phyloP scores from a whole-genome alignment of 306 rosid species.

The Lablab purpureus region DNA sequence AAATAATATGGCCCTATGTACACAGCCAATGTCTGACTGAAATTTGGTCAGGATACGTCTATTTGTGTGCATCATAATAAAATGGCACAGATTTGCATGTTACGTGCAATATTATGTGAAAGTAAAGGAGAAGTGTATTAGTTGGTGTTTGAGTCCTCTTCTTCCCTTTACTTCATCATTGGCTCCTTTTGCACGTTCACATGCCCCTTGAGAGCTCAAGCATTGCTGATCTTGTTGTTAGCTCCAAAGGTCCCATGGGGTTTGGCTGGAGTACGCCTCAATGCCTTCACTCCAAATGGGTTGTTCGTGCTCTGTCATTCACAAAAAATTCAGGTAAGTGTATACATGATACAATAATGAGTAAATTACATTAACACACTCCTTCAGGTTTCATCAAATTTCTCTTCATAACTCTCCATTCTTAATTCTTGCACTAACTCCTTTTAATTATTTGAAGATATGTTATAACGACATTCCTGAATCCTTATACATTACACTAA shows the following conservation, averaged over 20 bases:
- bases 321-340: constrained; percentile 33
- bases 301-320: constrained; percentile 70
- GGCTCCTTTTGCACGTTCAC: constrained; percentile 22
- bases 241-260: constrained; percentile 59
- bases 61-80: constrained; percentile 31
- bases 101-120: constrained; percentile 37
- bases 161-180: constrained; percentile 46
- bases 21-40: constrained; percentile 55
- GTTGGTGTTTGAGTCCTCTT: constrained; percentile 40
- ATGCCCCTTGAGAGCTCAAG: constrained; percentile 44
- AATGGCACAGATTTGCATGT: constrained; percentile 35
- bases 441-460: background rate
- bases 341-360: background rate
- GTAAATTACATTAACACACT: background rate
- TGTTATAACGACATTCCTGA: background rate
- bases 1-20: constrained; percentile 57
- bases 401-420: background rate
- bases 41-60: constrained; percentile 40
- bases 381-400: background rate
- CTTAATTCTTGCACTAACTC: background rate
- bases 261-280: constrained; percentile 76
- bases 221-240: constrained; percentile 55
- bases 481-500: background rate
- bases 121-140: constrained; percentile 19
- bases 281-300: constrained; percentile 83